These are phyloP conservation scores for Lachnellula cervina DNA, from an alignment of 2,329 filamentous ascomycete species.

Conservation along the genomic window DNA sequence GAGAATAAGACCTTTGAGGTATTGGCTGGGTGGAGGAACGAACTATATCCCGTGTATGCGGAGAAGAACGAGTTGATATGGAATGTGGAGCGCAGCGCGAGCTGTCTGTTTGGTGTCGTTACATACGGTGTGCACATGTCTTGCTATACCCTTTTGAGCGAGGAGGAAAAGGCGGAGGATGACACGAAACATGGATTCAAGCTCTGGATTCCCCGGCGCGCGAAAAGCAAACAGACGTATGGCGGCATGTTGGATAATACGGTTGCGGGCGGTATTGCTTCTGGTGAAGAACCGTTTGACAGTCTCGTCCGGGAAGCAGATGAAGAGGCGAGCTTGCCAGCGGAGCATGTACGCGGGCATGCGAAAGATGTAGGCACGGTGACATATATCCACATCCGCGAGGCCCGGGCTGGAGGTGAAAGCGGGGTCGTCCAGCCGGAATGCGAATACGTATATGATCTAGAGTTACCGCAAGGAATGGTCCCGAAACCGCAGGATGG, in stretches of 20 bases:
- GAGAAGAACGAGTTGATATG: slow-evolving; percentile 58
- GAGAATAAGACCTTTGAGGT: slow-evolving; percentile 67
- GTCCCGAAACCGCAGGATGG: slow-evolving; percentile 75
- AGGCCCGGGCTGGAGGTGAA: slow-evolving; percentile 73
- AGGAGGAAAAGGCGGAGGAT: slow-evolving; percentile 29
- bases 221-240: slow-evolving; percentile 78
- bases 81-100: slow-evolving; percentile 71
- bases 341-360: slow-evolving; percentile 57
- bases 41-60: slow-evolving; percentile 74
- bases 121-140: slow-evolving; percentile 81
- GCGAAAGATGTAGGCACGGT: slow-evolving; percentile 62
- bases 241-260: slow-evolving; percentile 92
- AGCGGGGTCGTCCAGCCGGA: slow-evolving; percentile 81
- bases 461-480: slow-evolving; percentile 66
- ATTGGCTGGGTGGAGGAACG: slow-evolving; percentile 73
- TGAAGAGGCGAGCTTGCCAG: slow-evolving; percentile 82
- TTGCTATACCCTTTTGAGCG: slow-evolving; percentile 52
- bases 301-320: slow-evolving; percentile 79
- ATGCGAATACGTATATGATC: slow-evolving; percentile 85
- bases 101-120: slow-evolving; percentile 68
- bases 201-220: slow-evolving; percentile 79
- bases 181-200: slow-evolving; percentile 52
- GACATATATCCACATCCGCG: slow-evolving; percentile 80
- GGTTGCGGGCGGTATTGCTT: slow-evolving; percentile 77
- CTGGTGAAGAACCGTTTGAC: slow-evolving; percentile 74